Evolutionary conservation across 129 eudicot genomes (phyloP), one percentile per base, ranked within the genome.

Genomic region (Logfia minima): DNA sequence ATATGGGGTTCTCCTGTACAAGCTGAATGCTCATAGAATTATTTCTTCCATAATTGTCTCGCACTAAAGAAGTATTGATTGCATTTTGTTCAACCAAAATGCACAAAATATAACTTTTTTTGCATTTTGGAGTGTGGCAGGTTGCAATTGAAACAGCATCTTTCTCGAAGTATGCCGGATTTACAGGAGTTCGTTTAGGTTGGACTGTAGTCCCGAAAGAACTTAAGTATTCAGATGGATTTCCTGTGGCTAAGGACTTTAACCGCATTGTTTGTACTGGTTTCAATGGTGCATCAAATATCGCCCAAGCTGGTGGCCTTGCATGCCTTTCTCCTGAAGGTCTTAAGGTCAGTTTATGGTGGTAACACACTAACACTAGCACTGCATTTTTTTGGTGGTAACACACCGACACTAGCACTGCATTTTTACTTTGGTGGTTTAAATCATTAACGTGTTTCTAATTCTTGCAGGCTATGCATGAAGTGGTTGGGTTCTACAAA

Each of bases 211-310:
- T 94, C 68, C 99, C 97, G 0, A 91, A 91, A 70, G 90, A 86
- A 58, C 99, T 94, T 32, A 85, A 84, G 26, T 91, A 79, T 83
- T 91, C 97, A 64, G 92, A 94, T 74, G 99, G 97, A 48, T 89
- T 87, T 82, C 96, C 96, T 14, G 92, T 94, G 43, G 97, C 96
- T 0, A 91, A 94, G 82, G 99, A 94, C 85, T 94, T 91, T 79
- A 91, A 86, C 66, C 93, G 97, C n/a, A 87, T 89, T 35, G 93
- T 94, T 32, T 91, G 93, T 74, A 94, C 99, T 35, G 89, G 97
- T 29, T 94, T 94, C 82, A 94, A 94, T 84, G 99, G 99, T 68
- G 99, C 99, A 32, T 94, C 99, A 62, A 94, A 94, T 83, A 85
- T 94, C 51, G 89, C 99, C 26, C 99, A 94, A 86, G 89, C 97